Conservation (phyloP, 495 filamentous ascomycete species). For the Aspergillus coremiiformis region DNA sequence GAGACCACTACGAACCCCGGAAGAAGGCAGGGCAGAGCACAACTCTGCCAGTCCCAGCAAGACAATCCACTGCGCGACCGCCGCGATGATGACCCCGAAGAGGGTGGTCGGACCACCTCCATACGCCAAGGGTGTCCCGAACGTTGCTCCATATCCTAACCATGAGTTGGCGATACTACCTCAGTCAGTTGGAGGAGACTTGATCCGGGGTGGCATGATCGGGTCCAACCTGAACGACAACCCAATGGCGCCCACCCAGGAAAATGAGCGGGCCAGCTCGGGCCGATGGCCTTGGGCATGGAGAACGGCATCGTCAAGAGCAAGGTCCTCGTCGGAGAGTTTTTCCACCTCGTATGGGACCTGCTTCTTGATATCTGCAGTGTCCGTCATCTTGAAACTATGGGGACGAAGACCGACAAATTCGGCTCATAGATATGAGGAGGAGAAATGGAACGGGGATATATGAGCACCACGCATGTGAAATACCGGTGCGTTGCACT, state of each 20-base stretch:
- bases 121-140: constrained; percentile 16
- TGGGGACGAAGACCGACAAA: neutral
- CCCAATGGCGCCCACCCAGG: constrained; percentile 17
- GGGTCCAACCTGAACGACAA: constrained; percentile 15
- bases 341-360: constrained; percentile 3
- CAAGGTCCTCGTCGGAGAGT: neutral
- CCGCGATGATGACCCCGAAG: constrained; percentile 15
- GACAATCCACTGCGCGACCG: constrained; percentile 21
- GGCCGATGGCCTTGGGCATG: constrained; percentile 20
- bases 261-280: constrained; percentile 19
- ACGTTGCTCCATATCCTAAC: constrained; percentile 18
- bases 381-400: neutral
- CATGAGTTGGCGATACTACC: constrained; percentile 22
- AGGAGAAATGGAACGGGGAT: neutral
- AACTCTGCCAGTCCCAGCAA: constrained; percentile 22
- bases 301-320: constrained; percentile 18
- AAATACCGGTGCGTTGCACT: neutral
- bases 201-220: neutral
- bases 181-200: neutral
- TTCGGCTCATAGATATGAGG: neutral
- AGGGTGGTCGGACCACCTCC: constrained; percentile 19
- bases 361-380: neutral
- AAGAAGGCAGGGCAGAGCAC: constrained; percentile 23
- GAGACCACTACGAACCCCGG: constrained; percentile 20
- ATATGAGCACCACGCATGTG: neutral